Evolutionary conservation across 805 yeast species (phyloP), one percentile per base, ranked within the genome.

Genomic region (Wickerhamiella musiphila): DNA sequence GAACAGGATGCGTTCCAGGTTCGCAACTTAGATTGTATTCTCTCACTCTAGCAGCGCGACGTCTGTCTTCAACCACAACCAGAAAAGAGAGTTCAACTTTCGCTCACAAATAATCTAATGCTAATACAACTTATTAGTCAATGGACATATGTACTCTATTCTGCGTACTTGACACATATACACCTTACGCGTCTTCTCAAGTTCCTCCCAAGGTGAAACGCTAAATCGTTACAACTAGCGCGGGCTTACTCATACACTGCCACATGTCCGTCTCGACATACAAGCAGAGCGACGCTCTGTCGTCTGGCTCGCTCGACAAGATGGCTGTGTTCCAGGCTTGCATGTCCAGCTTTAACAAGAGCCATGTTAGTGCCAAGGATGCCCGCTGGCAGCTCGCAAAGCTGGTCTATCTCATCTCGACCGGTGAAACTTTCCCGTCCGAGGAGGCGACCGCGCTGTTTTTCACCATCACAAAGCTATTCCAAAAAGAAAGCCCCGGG

Each of bases 301-400:
- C 67, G 43, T 62, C 76, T 31, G 73, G 75, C 35, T 55, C 68
- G 45, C 92, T 93, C 35, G 96, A 90, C 58, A 84, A 84, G 58
- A 90, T 90, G 96, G 76, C 94, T 8, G 84, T 90, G 40, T 86
- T 78, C 56, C 98, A 90, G 58, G 94, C 84, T 53, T 84, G 95
- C 63, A 62, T 81, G 49, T 78, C 78, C 44, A 84, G 79, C 38
- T 90, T 90, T 67, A 86, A 84, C 60, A 81, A 84, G 41, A 68
- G 90, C 27, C 93, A 93, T 8, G 76, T 84, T 37, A 75, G 78
- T 47, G 78, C 95, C 18, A 77, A 74, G 46, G 77, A 77, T 56
- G 83, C 94, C 51, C 78, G 98, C 46, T 54, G 63, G 37, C 61
- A 86, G 51, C 66, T 90, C 52, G 76, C 94, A 21, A 73, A 83